Evolutionary conservation across 345 rosid species (phyloP).

Genomic region (Gossypium australe): DNA sequence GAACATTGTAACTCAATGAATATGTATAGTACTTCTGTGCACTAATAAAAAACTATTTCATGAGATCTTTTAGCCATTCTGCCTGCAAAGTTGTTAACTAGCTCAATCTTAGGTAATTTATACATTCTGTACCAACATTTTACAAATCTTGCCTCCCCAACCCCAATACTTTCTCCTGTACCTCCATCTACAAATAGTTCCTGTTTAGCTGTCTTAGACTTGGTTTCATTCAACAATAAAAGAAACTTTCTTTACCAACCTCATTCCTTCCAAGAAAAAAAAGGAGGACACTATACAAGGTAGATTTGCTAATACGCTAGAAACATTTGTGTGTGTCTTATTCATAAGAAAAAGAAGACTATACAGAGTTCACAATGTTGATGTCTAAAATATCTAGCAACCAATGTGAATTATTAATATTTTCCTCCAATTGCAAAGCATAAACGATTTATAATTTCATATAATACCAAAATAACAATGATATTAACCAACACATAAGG

Average conservation of each 20-base stretch:
- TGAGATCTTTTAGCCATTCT: background rate
- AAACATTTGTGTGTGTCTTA: background rate
- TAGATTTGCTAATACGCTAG: background rate
- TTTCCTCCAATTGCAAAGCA: background rate
- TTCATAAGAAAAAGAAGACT: background rate
- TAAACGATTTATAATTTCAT: background rate
- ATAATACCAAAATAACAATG: background rate
- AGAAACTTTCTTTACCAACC: background rate
- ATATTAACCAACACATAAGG: background rate
- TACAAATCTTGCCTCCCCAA: background rate
- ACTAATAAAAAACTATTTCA: background rate
- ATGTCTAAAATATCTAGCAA: background rate
- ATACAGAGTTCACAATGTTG: background rate
- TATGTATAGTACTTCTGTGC: background rate
- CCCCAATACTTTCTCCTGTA: background rate
- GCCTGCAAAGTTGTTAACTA: background rate
- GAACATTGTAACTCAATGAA: background rate
- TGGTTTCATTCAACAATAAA: background rate
- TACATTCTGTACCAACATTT: background rate
- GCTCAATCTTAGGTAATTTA: background rate
- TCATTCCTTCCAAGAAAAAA: background rate
- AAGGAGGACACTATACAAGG: background rate
- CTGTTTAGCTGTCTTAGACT: background rate
- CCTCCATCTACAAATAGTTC: background rate
- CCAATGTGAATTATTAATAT: background rate